Conservation (phyloP, 2,329 filamentous ascomycete species). For the Catunica adiposa region DNA sequence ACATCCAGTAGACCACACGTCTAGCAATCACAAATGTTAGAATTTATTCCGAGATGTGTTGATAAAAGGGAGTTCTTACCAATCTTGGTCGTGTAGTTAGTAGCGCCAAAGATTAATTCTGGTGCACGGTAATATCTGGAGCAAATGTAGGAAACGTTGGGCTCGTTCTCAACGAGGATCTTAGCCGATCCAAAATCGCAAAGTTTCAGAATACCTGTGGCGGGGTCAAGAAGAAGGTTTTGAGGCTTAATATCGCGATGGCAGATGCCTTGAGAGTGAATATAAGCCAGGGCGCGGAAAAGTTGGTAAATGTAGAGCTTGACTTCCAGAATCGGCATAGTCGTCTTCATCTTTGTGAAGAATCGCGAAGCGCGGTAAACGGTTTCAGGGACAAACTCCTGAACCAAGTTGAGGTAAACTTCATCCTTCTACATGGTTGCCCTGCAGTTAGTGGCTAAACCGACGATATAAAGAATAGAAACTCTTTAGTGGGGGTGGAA, state of each 20-base stretch:
- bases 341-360: slow-evolving; percentile 99
- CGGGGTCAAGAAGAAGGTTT: slow-evolving; percentile 85
- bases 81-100: slow-evolving; percentile 99
- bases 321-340: slow-evolving; percentile 96
- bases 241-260: slow-evolving; percentile 99
- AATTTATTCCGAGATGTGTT: neutral
- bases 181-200: slow-evolving; percentile 99
- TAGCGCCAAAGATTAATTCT: slow-evolving; percentile 95
- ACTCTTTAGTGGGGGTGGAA: too few relatives aligned
- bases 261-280: slow-evolving; percentile 97
- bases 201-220: slow-evolving; percentile 81
- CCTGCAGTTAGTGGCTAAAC: slow-evolving; percentile 9
- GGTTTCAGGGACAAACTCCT: slow-evolving; percentile 96
- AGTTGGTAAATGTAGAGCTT: slow-evolving; percentile 99
- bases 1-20: slow-evolving; percentile 98
- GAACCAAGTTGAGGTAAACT: slow-evolving; percentile 94
- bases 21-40: slow-evolving; percentile 40
- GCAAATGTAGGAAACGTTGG: slow-evolving; percentile 98
- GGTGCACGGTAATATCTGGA: slow-evolving; percentile 97
- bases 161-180: slow-evolving; percentile 96
- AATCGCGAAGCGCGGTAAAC: slow-evolving; percentile 96
- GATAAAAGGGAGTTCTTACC: slow-evolving; percentile 44
- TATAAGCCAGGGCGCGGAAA: slow-evolving; percentile 94
- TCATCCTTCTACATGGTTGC: slow-evolving; percentile 61
- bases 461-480: neutral